Percentiles rank a stretch among this genome's conserved stretches.
Conservation (phyloP, 2,329 filamentous ascomycete species). For the Emergomyces orientalis region DNA sequence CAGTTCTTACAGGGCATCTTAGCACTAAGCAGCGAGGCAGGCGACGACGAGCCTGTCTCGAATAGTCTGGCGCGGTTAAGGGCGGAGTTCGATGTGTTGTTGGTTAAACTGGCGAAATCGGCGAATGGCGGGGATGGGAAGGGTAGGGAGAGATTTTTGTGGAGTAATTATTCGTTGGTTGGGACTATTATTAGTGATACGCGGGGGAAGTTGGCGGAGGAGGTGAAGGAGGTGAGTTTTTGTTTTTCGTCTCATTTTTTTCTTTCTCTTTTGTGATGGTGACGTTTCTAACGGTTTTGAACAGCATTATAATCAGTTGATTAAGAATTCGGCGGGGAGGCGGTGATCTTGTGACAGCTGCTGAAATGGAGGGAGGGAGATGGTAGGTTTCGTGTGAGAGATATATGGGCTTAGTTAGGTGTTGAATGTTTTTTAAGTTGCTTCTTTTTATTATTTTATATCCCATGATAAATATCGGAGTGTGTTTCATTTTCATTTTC, state of each 20-base stretch:
- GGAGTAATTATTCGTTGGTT: constrained; percentile 94
- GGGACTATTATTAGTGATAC: constrained; percentile 72
- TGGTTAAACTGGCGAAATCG: constrained; percentile 63
- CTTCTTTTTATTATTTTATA: background rate
- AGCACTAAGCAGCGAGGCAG: constrained; percentile 73
- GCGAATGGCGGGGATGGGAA: constrained; percentile 50
- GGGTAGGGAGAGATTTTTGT: constrained; percentile 79
- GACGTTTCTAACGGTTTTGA: background rate
- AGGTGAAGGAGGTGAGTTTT: constrained; percentile 1
- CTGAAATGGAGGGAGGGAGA: background rate
- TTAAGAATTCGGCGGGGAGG: background rate
- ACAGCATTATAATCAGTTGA: background rate
- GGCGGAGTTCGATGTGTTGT: constrained; percentile 71
- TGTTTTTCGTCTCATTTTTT: background rate
- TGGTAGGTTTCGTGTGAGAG: background rate
- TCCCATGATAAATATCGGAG: background rate
- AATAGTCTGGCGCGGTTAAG: constrained; percentile 69
- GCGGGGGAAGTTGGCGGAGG: constrained; percentile 15
- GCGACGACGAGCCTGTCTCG: constrained; percentile 86
- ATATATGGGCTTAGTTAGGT: background rate
- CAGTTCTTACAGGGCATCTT: constrained; percentile 83
- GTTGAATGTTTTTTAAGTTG: background rate
- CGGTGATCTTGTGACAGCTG: background rate
- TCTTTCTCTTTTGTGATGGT: background rate
- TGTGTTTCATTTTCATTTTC: background rate